These are phyloP conservation scores for Phyllosticta ampelicida DNA, from an alignment of 2,329 filamentous ascomycete genomes.

Conservation along the genomic window DNA sequence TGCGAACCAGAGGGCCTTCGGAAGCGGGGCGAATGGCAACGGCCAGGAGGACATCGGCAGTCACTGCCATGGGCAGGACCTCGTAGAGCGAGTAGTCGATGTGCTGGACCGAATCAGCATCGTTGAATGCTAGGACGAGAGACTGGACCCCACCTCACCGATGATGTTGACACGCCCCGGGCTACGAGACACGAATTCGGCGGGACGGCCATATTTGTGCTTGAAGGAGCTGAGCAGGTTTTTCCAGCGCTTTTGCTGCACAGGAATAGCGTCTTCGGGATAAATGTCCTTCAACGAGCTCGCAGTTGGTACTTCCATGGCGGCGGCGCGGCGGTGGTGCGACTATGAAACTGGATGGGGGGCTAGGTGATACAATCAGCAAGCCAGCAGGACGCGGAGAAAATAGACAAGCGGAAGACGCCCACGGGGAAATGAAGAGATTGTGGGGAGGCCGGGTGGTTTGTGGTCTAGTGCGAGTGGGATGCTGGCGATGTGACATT, in stretches of 20 bases:
- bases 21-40: constrained; percentile 49
- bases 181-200: constrained; percentile 77
- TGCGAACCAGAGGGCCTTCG: constrained; percentile 54
- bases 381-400: neutral
- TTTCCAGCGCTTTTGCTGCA: constrained; percentile 66
- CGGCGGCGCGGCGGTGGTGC: constrained; percentile 3
- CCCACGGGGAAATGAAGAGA: constrained; percentile 3
- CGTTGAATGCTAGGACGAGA: neutral
- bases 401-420: neutral
- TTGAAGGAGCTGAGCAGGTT: constrained; percentile 61
- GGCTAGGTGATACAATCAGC: neutral
- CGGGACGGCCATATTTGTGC: constrained; percentile 54
- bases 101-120: constrained; percentile 41
- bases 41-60: constrained; percentile 80
- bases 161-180: constrained; percentile 97
- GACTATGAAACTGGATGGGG: neutral
- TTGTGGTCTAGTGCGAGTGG: neutral
- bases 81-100: constrained; percentile 98
- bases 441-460: constrained; percentile 2
- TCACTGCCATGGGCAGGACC: constrained; percentile 90
- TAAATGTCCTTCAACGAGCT: constrained; percentile 74
- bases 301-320: constrained; percentile 55
- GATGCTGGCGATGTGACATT: constrained; percentile 4
- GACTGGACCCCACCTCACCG: constrained; percentile 52
- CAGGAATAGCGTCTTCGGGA: constrained; percentile 56